Percentiles rank a stretch among this genome's conserved stretches.
phyloP scores from a whole-genome alignment of 2,329 filamentous ascomycete genomes.

The Aureobasidium lini region DNA sequence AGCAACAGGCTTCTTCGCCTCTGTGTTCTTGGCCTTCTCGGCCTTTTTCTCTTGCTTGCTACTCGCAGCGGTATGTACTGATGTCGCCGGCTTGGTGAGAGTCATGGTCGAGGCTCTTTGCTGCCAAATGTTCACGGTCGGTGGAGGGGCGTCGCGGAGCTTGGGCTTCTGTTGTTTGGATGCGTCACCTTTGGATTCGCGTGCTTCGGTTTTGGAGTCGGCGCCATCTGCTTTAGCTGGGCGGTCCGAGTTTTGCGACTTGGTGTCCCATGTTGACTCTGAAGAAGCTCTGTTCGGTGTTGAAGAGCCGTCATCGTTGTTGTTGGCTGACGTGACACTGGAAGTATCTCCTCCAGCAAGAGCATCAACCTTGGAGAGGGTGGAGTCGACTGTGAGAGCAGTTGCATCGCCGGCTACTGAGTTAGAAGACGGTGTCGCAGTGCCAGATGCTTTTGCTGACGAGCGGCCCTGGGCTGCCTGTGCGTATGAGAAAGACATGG shows the following conservation, averaged over 20 bases:
- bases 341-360: conserved; percentile 20
- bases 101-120: conserved; percentile 60
- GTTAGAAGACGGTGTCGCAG: conserved; percentile 36
- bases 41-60: conserved; percentile 26
- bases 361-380: conserved; percentile 20
- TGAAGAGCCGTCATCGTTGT: conserved; percentile 55
- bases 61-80: conserved; percentile 7
- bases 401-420: conserved; percentile 28
- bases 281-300: conserved; percentile 53
- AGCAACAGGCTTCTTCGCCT: conserved; percentile 19
- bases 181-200: conserved; percentile 28
- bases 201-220: conserved; percentile 57
- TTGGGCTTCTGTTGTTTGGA: conserved; percentile 48
- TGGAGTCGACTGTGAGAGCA: conserved; percentile 25
- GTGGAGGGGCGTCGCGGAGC: conserved; percentile 73
- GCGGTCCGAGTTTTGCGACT: conserved; percentile 55
- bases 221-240: conserved; percentile 51
- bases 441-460: conserved; percentile 35
- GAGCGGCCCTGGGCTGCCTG: conserved; percentile 83
- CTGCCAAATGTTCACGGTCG: conserved; percentile 81
- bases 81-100: conserved; percentile 43
- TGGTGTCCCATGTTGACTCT: conserved; percentile 61
- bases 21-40: conserved; percentile 15
- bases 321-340: conserved; percentile 42
- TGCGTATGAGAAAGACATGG: conserved; percentile 70